Percentiles rank a stretch among this genome's conserved stretches.
Evolutionary conservation across 2,329 filamentous ascomycete genomes (phyloP).

Genomic region (Fusarium succisae): DNA sequence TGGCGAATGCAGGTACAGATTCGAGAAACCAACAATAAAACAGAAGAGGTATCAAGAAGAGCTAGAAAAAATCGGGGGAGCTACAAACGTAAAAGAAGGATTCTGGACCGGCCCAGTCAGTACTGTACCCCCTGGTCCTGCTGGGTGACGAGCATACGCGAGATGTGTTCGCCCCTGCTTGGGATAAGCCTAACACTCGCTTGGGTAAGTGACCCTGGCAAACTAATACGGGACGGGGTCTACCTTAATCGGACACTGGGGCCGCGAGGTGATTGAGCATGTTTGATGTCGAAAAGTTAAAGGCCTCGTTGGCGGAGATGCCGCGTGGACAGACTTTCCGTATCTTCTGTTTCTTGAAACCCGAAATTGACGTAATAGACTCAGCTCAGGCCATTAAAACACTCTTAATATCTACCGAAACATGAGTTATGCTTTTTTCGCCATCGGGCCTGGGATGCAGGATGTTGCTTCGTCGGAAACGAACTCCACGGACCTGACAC

Average conservation of each 20-base stretch:
- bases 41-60: background rate
- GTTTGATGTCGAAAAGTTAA: background rate
- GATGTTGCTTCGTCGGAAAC: background rate
- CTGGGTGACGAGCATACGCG: background rate
- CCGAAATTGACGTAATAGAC: background rate
- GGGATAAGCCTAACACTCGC: background rate
- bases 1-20: background rate
- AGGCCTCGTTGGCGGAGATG: background rate
- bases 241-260: slow-evolving; percentile 23
- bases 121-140: background rate
- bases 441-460: background rate
- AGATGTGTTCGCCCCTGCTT: background rate
- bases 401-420: slow-evolving; percentile 1
- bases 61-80: background rate
- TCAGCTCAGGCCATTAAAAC: background rate
- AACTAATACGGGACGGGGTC: slow-evolving; percentile 1
- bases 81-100: slow-evolving; percentile 24
- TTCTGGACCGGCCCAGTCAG: background rate
- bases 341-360: background rate
- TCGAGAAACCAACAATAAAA: slow-evolving; percentile 3
- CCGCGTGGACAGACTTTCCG: background rate
- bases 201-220: background rate
- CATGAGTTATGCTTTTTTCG: background rate
- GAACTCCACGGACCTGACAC: slow-evolving; percentile 21
- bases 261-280: background rate